phyloP scores from a whole-genome alignment of 1,139 yeast species.

The Hemisphaericaspora xylofermentans region DNA sequence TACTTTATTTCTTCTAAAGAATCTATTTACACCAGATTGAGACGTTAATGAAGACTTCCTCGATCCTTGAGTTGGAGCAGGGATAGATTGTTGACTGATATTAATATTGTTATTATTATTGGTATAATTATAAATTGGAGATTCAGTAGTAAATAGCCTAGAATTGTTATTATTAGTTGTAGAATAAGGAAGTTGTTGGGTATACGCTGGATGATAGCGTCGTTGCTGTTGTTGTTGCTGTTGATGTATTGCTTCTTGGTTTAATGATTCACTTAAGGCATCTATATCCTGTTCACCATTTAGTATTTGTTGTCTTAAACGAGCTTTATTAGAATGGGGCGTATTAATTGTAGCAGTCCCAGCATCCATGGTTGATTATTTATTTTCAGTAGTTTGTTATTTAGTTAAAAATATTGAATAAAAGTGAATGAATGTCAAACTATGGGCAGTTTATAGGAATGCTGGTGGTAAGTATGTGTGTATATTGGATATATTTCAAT shows the following conservation, averaged over 20 bases:
- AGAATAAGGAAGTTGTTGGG: slow-evolving; percentile 10
- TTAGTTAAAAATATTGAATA: too few relatives aligned
- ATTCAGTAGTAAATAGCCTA: slow-evolving; percentile 11
- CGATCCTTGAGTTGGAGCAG: slow-evolving; percentile 16
- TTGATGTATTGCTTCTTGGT: slow-evolving; percentile 12
- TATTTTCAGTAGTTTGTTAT: too few relatives aligned
- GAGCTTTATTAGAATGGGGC: slow-evolving; percentile 18
- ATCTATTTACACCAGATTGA: slow-evolving; percentile 37
- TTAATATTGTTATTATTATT: background rate
- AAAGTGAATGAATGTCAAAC: too few relatives aligned
- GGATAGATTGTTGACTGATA: background rate
- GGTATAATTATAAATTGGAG: slow-evolving; percentile 11
- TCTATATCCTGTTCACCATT: slow-evolving; percentile 30
- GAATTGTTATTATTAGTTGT: slow-evolving; percentile 9
- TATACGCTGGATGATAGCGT: slow-evolving; percentile 13
- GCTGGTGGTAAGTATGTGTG: too few relatives aligned
- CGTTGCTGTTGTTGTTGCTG: slow-evolving; percentile 16
- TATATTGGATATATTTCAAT: too few relatives aligned
- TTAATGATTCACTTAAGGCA: slow-evolving; percentile 19
- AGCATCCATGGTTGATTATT: slow-evolving; percentile 25
- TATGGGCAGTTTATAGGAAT: too few relatives aligned
- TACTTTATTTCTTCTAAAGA: slow-evolving; percentile 44
- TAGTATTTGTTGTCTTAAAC: slow-evolving; percentile 36
- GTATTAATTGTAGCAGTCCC: slow-evolving; percentile 18
- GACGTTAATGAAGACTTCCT: slow-evolving; percentile 47